A percentile compares a stretch with the other conserved stretches of the same genome.
These are phyloP conservation scores for Penicillium psychrosexuale DNA, from an alignment of 2,329 filamentous ascomycete species.

Conservation along the genomic window DNA sequence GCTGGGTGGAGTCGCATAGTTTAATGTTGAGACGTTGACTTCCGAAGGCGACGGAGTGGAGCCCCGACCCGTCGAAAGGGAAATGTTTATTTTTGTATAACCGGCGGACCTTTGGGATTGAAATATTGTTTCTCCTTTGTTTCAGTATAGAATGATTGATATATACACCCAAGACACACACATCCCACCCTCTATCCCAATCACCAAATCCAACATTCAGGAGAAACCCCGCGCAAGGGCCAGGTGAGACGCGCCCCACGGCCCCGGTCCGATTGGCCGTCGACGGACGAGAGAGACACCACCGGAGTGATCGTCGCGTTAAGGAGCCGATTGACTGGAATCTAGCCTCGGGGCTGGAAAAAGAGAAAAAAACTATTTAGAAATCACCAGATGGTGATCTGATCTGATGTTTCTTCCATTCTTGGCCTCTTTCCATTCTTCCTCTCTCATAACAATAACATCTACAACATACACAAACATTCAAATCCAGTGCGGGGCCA, in stretches of 20 bases:
- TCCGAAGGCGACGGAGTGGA: neutral
- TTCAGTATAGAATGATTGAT: no score
- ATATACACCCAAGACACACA: no score
- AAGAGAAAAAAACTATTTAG: neutral
- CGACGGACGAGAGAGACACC: neutral
- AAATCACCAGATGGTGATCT: neutral
- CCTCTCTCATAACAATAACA: constrained; percentile 1
- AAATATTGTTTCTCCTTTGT: no score
- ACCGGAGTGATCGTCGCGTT: neutral
- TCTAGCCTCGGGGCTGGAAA: constrained; percentile 1
- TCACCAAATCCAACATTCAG: neutral
- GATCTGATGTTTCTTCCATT: neutral
- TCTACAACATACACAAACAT: neutral
- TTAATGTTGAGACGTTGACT: no score
- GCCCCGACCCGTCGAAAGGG: neutral
- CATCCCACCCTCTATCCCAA: no score
- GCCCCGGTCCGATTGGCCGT: constrained; percentile 2
- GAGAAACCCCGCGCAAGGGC: constrained; percentile 2
- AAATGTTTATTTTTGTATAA: neutral
- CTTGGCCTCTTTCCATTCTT: constrained; percentile 17
- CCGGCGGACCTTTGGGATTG: no score
- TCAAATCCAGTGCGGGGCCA: neutral
- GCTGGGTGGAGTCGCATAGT: neutral
- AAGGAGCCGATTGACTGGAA: constrained; percentile 1
- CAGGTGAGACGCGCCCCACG: neutral